phyloP scores from a whole-genome alignment of 305 asterid genomes.

The Fraxinus ornus region DNA sequence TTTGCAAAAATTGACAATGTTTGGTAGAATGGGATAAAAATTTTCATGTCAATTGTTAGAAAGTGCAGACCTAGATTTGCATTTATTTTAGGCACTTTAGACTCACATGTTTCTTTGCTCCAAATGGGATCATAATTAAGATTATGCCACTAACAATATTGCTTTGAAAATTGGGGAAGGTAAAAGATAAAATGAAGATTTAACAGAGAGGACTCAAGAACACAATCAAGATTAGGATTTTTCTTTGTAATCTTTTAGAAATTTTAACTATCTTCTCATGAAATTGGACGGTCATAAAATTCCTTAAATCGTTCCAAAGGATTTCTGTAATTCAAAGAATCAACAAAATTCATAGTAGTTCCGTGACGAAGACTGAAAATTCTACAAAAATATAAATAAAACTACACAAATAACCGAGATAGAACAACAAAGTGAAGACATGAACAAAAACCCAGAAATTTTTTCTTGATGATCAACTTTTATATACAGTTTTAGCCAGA shows the following conservation, averaged over 20 bases:
- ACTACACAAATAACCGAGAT: neutral
- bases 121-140: neutral
- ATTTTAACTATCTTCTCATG: neutral
- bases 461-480: neutral
- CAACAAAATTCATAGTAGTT: neutral
- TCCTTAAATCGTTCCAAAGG: neutral
- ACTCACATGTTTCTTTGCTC: neutral
- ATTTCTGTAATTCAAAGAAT: neutral
- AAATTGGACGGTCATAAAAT: neutral
- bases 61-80: neutral
- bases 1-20: neutral
- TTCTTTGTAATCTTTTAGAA: neutral
- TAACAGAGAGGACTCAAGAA: neutral
- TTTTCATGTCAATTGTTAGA: neutral
- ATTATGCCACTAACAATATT: neutral
- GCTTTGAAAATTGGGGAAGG: neutral
- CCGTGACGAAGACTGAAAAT: neutral
- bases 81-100: neutral
- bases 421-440: neutral
- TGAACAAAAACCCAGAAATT: neutral
- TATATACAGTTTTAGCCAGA: neutral
- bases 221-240: neutral
- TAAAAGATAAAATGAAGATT: neutral
- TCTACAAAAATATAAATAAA: neutral
- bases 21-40: neutral